Evolutionary conservation across 192 early-diverging fungal species (phyloP).

Genomic region (Funneliformis geosporum): DNA sequence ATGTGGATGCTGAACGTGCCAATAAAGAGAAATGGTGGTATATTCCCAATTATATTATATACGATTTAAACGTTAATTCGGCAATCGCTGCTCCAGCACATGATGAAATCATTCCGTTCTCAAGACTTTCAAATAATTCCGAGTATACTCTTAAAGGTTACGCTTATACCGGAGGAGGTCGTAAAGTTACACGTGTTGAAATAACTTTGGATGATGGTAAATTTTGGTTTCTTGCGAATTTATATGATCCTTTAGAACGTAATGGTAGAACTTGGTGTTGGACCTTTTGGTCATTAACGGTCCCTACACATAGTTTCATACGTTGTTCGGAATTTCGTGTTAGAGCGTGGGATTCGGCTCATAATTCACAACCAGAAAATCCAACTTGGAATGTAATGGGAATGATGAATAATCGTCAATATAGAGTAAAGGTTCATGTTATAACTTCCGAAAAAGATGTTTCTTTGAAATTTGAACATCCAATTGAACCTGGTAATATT

Average conservation of each 20-base stretch:
- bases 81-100: constrained; percentile 67
- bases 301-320: constrained; percentile 42
- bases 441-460: constrained; percentile 21
- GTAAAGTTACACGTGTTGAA: constrained; percentile 76
- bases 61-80: constrained; percentile 84
- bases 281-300: constrained; percentile 56
- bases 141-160: constrained; percentile 68
- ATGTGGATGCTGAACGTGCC: constrained; percentile 54
- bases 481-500: constrained; percentile 48
- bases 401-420: constrained; percentile 77
- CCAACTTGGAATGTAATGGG: constrained; percentile 73
- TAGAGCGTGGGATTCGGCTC: constrained; percentile 61
- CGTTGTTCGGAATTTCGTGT: constrained; percentile 54
- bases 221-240: constrained; percentile 72
- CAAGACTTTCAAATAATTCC: not conserved
- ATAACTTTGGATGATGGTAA: constrained; percentile 78
- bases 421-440: constrained; percentile 50
- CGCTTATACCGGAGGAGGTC: constrained; percentile 76
- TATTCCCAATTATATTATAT: constrained; percentile 61
- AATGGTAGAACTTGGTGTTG: constrained; percentile 58
- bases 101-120: constrained; percentile 42
- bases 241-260: constrained; percentile 44
- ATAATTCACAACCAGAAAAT: constrained; percentile 63
- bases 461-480: constrained; percentile 51
- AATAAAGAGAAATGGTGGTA: constrained; percentile 54